These are phyloP conservation scores for Hibiscus mutabilis DNA, from an alignment of 345 rosid genomes.

Conservation along the genomic window DNA sequence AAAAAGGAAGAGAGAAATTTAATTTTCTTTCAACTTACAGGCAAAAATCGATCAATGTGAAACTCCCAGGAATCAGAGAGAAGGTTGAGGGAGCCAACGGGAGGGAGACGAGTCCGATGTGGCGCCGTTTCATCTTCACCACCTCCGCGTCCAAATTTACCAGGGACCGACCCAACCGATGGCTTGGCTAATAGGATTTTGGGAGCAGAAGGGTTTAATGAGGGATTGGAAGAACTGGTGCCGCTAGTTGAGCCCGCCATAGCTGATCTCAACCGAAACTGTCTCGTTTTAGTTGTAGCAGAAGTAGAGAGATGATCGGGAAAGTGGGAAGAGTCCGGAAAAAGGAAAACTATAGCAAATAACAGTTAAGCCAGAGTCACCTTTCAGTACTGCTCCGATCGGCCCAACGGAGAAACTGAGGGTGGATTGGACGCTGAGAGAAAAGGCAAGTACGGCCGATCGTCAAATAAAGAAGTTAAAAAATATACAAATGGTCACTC, in stretches of 20 bases:
- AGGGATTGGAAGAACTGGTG: constrained; percentile 24
- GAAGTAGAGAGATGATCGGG: no score
- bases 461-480: no score
- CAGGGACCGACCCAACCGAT: constrained; percentile 37
- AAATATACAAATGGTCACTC: no score
- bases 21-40: constrained; percentile 32
- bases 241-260: constrained; percentile 32
- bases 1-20: background rate
- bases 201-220: constrained; percentile 42
- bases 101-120: constrained; percentile 59
- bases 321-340: no score
- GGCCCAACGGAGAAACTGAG: no score
- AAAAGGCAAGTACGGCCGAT: no score
- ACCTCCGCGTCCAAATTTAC: constrained; percentile 52
- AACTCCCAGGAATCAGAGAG: constrained; percentile 89
- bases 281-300: no score
- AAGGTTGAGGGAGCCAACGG: constrained; percentile 62
- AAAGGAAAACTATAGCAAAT: no score
- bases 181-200: constrained; percentile 80
- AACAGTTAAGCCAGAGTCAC: no score
- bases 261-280: no score
- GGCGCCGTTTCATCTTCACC: constrained; percentile 46
- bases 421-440: no score
- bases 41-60: constrained; percentile 77
- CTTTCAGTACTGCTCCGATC: no score